Evolutionary conservation across 164 flowering plant genomes (phyloP), one percentile per base, ranked within the genome.

Genomic region (Echeveria elegans): DNA sequence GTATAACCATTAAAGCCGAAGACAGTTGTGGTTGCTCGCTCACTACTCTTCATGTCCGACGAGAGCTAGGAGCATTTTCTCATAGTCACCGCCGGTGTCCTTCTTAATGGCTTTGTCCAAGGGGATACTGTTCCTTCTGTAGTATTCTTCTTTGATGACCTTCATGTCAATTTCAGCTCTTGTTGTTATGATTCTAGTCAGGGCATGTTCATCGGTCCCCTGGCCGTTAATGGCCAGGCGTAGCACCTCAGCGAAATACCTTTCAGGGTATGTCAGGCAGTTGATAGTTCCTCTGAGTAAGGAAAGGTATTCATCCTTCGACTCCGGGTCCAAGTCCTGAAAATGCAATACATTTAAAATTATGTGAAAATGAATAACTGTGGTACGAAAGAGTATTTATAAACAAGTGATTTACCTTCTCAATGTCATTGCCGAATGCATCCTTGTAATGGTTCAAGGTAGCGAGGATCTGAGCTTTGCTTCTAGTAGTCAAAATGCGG

Each of bases 391-490:
- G 21, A 21, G 23, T 18, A 5, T 5, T 16, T 12, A 1, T 0
- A 16, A 37, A n/a, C 6, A 8, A n/a, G n/a, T n/a, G n/a, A n/a
- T n/a, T 38, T 78, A 87, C 97, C 90, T 84, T 81, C 74, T 72
- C 73, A 66, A 91, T 77, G 18, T 78, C 75, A 68, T 78, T 79
- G 0, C 86, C 88, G 73, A 76, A 82, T 21, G 64, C 70, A 63
- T 86, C 72, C 21, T 85, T 83, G 83, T 87, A 88, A 32, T 82
- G 87, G 63, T 87, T 87, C 43, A 91, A 66, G 10, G 96, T 88
- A 23, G 92, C 91, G 64, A 77, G 80, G 66, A 91, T 72, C 68
- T 91, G 97, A n/a, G 85, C 82, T 72, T 86, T 91, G 88, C 97
- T 85, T 75, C 95, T 86, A 5, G 93, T 88, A 11, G 86, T 53